Conservation (phyloP, 1,139 yeast genomes). For the Candida glucosophila region DNA sequence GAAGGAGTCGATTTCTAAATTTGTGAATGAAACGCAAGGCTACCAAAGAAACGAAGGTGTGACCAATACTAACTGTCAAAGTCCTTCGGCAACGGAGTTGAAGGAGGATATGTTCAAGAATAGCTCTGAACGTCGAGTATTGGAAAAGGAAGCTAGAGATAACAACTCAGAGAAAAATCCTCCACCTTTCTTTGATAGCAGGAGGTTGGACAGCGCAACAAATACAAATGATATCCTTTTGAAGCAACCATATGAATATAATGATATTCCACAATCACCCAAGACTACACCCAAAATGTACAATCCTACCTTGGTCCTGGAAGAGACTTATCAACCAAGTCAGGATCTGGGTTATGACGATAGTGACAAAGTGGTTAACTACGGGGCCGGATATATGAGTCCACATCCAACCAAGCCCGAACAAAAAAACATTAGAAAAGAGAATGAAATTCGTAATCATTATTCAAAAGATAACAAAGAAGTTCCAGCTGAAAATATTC, state of each 20-base stretch:
- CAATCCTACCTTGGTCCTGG: constrained; percentile 8
- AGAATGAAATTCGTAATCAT: too few relatives aligned
- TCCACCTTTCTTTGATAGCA: background rate
- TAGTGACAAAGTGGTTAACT: too few relatives aligned
- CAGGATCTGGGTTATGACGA: too few relatives aligned
- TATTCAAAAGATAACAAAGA: constrained; percentile 2
- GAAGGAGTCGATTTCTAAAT: constrained; percentile 32
- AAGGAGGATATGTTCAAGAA: constrained; percentile 38
- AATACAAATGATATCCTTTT: background rate
- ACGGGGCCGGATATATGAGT: too few relatives aligned
- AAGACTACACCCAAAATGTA: constrained; percentile 26
- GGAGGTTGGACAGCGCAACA: constrained; percentile 1
- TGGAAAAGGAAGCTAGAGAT: constrained; percentile 1
- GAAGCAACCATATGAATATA: constrained; percentile 19
- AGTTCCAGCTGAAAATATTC: constrained; percentile 33
- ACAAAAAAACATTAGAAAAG: too few relatives aligned
- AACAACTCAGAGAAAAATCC: constrained; percentile 1
- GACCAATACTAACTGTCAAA: constrained; percentile 5
- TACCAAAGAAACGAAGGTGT: constrained; percentile 10
- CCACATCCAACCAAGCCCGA: too few relatives aligned
- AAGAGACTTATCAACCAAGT: too few relatives aligned
- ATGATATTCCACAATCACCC: constrained; percentile 37
- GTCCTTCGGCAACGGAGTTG: constrained; percentile 13
- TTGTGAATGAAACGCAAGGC: constrained; percentile 24
- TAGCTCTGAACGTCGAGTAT: too few relatives aligned